These are phyloP conservation scores for Buddleja alternifolia DNA, from an alignment of 257 asterid genomes.

Conservation along the genomic window DNA sequence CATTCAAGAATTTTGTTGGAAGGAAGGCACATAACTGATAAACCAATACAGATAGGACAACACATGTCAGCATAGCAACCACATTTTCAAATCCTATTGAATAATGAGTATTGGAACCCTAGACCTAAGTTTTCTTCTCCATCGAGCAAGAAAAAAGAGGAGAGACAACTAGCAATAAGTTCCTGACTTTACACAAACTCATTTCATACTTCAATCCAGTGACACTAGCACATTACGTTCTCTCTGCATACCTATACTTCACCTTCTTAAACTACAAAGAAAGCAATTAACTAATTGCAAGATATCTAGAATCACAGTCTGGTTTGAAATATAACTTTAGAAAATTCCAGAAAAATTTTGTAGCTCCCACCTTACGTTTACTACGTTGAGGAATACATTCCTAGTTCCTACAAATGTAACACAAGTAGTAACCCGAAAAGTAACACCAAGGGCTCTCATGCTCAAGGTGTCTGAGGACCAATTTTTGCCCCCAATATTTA, in stretches of 20 bases:
- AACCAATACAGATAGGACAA: neutral
- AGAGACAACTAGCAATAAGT: neutral
- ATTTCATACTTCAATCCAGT: neutral
- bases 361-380: neutral
- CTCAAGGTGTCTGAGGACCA: neutral
- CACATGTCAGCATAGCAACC: conserved; percentile 3
- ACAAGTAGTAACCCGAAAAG: neutral
- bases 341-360: neutral
- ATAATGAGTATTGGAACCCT: neutral
- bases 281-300: neutral
- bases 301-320: conserved; percentile 1
- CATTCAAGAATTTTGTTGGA: neutral
- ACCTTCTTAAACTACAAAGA: neutral
- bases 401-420: neutral
- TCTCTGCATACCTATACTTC: neutral
- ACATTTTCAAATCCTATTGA: neutral
- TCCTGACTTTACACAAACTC: neutral
- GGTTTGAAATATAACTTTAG: neutral
- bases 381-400: neutral
- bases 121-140: neutral
- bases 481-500: neutral
- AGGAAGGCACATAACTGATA: neutral
- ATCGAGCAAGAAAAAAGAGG: conserved; percentile 3
- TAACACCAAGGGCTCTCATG: neutral
- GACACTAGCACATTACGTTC: neutral